Conservation (phyloP, 495 filamentous ascomycete genomes). For the Penicillium bovifimosum region DNA sequence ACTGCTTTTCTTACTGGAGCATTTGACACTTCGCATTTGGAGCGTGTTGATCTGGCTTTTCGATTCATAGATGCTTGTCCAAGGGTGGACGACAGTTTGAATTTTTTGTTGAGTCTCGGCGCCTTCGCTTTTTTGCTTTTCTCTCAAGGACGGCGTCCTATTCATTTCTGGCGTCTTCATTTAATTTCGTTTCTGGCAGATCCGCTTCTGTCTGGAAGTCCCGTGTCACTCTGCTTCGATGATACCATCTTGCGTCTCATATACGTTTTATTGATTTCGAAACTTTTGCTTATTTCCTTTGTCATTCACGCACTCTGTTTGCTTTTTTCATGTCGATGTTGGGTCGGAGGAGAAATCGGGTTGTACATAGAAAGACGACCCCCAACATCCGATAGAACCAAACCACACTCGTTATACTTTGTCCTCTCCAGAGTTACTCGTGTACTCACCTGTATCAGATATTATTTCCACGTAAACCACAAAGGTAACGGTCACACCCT, state of each 20-base stretch:
- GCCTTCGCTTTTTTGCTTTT: conserved; percentile 20
- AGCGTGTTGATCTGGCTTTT: conserved; percentile 25
- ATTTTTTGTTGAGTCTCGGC: conserved; percentile 17
- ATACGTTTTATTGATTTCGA: not conserved
- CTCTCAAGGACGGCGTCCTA: conserved; percentile 28
- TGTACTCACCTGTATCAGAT: not conserved
- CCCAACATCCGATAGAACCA: conserved; percentile 9
- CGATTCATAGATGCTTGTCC: conserved; percentile 13
- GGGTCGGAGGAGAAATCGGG: conserved; percentile 7
- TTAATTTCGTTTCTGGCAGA: too few relatives aligned
- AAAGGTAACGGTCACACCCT: too few relatives aligned
- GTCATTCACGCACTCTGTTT: conserved; percentile 1
- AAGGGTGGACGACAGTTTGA: conserved; percentile 12
- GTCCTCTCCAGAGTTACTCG: not conserved
- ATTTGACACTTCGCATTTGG: conserved; percentile 27
- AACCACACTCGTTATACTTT: conserved; percentile 3
- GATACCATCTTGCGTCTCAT: conserved; percentile 41
- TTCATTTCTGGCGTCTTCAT: conserved; percentile 19
- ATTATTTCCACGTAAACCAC: conserved; percentile 3
- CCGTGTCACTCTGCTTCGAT: conserved; percentile 34
- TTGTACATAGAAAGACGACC: conserved; percentile 19
- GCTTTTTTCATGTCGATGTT: conserved; percentile 5
- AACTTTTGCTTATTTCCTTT: conserved; percentile 8
- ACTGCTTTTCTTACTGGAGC: conserved; percentile 11
- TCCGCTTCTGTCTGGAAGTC: conserved; percentile 19